Evolutionary conservation across 164 flowering plant species (phyloP), one percentile per base, ranked within the genome.

Genomic region (Piper betle): DNA sequence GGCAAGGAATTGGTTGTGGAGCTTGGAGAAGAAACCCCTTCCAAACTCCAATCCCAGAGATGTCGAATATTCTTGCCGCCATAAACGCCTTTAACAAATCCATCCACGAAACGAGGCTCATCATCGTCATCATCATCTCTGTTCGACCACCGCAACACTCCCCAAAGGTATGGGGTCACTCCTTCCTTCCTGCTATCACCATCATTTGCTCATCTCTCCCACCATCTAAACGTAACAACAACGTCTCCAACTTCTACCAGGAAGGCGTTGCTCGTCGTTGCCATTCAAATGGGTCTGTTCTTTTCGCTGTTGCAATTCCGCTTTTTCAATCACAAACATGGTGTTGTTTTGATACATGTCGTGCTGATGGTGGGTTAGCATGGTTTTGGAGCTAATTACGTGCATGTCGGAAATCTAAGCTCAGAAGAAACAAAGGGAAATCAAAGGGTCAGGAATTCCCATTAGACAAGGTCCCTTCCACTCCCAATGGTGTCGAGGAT

Each of bases 101-200:
- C n/a, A n/a, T n/a, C n/a, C n/a, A n/a, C n/a, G n/a, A n/a, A n/a
- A n/a, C n/a, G n/a, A n/a, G n/a, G n/a, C n/a, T n/a, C n/a, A n/a
- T n/a, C n/a, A n/a, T n/a, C n/a, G n/a, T n/a, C n/a, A n/a, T n/a
- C n/a, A n/a, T n/a, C n/a, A n/a, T n/a, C n/a, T n/a, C n/a, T n/a
- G n/a, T n/a, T n/a, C n/a, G n/a, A n/a, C n/a, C n/a, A n/a, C n/a
- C n/a, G n/a, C n/a, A n/a, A n/a, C n/a, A n/a, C n/a, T n/a, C n/a
- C n/a, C n/a, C n/a, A n/a, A n/a, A n/a, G n/a, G n/a, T n/a, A n/a
- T n/a, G n/a, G n/a, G n/a, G n/a, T n/a, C n/a, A n/a, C n/a, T n/a
- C n/a, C n/a, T 60, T 68, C 67, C 63, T 59, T 63, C 41, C 25
- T 37, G 17, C 63, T 2, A 11, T 52, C 25, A 17, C 60, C 57